These are phyloP conservation scores for Metarhizium brunneum DNA, from an alignment of 2,329 filamentous ascomycete species.

Conservation along the genomic window DNA sequence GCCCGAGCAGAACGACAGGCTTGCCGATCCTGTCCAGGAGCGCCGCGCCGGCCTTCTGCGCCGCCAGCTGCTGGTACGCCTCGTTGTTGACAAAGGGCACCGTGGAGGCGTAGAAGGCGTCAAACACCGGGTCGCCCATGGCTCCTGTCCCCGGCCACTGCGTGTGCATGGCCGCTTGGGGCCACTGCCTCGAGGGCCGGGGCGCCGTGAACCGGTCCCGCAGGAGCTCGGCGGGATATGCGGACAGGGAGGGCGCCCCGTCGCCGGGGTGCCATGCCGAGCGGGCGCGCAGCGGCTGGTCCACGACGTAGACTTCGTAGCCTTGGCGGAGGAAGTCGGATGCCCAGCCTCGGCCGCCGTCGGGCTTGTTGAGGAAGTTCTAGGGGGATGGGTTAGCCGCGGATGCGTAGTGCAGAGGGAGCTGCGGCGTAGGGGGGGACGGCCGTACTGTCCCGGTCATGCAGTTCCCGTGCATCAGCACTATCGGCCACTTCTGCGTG, in stretches of 20 bases:
- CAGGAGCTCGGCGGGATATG: conserved; percentile 25
- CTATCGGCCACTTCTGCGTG: conserved; percentile 21
- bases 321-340: conserved; percentile 35
- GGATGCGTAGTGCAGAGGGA: too few species aligned
- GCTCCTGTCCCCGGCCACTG: neutral
- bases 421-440: too few species aligned
- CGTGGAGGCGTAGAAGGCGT: conserved; percentile 30
- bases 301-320: conserved; percentile 37
- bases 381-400: conserved; percentile 10
- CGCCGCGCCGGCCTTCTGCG: conserved; percentile 29
- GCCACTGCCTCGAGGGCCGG: too few species aligned
- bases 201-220: conserved; percentile 13
- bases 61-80: conserved; percentile 24
- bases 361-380: conserved; percentile 27
- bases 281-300: conserved; percentile 35
- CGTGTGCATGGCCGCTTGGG: too few species aligned
- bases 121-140: conserved; percentile 30
- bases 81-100: conserved; percentile 26
- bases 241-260: conserved; percentile 13
- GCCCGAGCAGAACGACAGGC: conserved; percentile 30
- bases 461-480: conserved; percentile 33
- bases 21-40: conserved; percentile 32
- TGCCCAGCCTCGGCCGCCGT: conserved; percentile 35
- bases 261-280: conserved; percentile 29
- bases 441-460: conserved; percentile 9